Percentiles rank a stretch among this genome's conserved stretches.
Conservation (phyloP, 2,329 filamentous ascomycete genomes). For the Sordariomycetes sp. region DNA sequence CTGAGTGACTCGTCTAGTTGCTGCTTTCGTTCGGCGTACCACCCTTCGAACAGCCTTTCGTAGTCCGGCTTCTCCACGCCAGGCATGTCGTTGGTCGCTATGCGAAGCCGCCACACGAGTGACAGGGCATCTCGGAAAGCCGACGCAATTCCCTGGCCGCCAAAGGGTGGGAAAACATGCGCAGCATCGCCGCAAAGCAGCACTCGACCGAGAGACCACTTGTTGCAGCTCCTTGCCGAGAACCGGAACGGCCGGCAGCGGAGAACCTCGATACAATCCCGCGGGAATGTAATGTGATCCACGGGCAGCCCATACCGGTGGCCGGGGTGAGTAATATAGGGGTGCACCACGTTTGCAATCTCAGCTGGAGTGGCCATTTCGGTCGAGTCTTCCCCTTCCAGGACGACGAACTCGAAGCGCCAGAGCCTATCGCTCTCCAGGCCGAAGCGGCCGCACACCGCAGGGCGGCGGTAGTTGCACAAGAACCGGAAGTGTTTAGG, state of each 20-base stretch:
- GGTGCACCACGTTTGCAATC: slow-evolving; percentile 14
- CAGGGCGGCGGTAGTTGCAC: slow-evolving; percentile 26
- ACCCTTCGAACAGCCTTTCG: not conserved
- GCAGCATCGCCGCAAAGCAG: slow-evolving; percentile 37
- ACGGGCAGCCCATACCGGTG: slow-evolving; percentile 7
- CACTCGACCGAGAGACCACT: slow-evolving; percentile 28
- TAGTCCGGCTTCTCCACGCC: not conserved
- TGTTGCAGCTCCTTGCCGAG: slow-evolving; percentile 31
- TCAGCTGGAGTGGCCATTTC: slow-evolving; percentile 15
- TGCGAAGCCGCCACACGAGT: slow-evolving; percentile 20
- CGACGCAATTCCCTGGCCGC: slow-evolving; percentile 22
- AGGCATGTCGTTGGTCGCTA: not conserved
- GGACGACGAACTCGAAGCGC: slow-evolving; percentile 28
- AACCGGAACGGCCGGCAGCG: slow-evolving; percentile 31
- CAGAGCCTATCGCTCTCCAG: slow-evolving; percentile 26
- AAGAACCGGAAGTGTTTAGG: slow-evolving; percentile 31
- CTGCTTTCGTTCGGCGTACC: slow-evolving; percentile 5
- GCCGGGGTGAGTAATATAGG: slow-evolving; percentile 16
- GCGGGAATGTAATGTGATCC: slow-evolving; percentile 22
- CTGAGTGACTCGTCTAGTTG: slow-evolving; percentile 5
- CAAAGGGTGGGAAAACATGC: slow-evolving; percentile 39
- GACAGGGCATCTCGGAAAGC: slow-evolving; percentile 21
- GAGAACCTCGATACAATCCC: slow-evolving; percentile 33
- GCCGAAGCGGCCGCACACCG: slow-evolving; percentile 33
- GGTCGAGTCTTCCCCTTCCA: slow-evolving; percentile 15